Evolutionary conservation across 1,139 yeast genomes (phyloP).

Genomic region (Yamadazyma epiphylla): DNA sequence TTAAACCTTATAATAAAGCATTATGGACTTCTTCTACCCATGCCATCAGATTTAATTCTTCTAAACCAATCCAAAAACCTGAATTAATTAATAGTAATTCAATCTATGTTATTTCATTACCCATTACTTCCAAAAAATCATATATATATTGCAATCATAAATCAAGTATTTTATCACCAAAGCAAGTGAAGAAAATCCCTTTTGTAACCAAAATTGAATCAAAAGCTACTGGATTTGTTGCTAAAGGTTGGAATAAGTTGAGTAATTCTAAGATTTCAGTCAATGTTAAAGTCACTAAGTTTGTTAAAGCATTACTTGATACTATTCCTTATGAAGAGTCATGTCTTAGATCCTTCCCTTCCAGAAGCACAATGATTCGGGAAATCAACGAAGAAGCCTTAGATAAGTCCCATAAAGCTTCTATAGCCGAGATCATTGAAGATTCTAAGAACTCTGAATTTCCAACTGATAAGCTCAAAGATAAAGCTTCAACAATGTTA

Average conservation of each 20-base stretch:
- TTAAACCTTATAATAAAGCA: too few relatives aligned
- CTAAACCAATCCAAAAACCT: too few relatives aligned
- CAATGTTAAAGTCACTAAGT: constrained; percentile 36
- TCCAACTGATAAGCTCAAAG: constrained; percentile 43
- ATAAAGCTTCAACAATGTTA: constrained; percentile 11
- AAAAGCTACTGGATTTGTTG: constrained; percentile 33
- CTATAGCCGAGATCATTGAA: constrained; percentile 66
- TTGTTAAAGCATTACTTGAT: constrained; percentile 32
- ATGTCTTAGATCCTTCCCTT: constrained; percentile 50
- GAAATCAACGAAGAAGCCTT: constrained; percentile 33
- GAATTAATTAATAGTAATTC: constrained; percentile 17
- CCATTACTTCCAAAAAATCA: constrained; percentile 54
- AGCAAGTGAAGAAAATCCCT: constrained; percentile 29
- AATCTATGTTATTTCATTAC: constrained; percentile 54
- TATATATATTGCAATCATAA: constrained; percentile 60
- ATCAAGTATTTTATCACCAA: constrained; percentile 23
- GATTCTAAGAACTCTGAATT: constrained; percentile 65
- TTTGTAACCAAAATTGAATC: constrained; percentile 34
- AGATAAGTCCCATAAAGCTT: constrained; percentile 32
- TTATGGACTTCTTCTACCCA: too few relatives aligned
- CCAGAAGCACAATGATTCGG: constrained; percentile 44
- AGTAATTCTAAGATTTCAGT: constrained; percentile 31
- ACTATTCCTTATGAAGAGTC: constrained; percentile 52
- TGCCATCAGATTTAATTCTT: too few relatives aligned
- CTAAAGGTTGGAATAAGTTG: constrained; percentile 45